Evolutionary conservation across 1,139 yeast genomes (phyloP).

Genomic region (Pichia terricola): DNA sequence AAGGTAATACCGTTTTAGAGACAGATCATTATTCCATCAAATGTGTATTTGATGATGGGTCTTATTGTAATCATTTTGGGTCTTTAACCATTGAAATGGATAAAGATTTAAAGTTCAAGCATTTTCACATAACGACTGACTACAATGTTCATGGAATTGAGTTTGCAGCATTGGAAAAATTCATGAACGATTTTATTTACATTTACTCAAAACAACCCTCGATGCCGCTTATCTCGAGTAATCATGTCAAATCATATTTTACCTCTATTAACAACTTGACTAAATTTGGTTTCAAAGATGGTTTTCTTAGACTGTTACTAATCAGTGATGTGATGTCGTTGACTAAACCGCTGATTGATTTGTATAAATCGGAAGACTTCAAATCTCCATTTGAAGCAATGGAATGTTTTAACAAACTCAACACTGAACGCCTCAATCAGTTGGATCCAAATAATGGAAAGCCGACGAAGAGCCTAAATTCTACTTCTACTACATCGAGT

Average conservation of each 20-base stretch:
- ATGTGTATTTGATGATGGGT: conserved; percentile 58
- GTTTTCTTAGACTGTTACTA: conserved; percentile 61
- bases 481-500: background rate
- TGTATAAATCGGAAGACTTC: conserved; percentile 33
- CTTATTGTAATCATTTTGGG: conserved; percentile 53
- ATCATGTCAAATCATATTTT: conserved; percentile 24
- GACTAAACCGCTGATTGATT: conserved; percentile 54
- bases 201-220: background rate
- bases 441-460: background rate
- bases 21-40: conserved; percentile 48
- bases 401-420: conserved; percentile 36
- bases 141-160: conserved; percentile 33
- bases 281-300: conserved; percentile 54
- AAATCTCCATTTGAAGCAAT: conserved; percentile 54
- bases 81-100: conserved; percentile 52
- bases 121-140: conserved; percentile 51
- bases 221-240: conserved; percentile 5
- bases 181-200: conserved; percentile 10
- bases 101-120: conserved; percentile 55
- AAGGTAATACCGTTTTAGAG: conserved; percentile 56
- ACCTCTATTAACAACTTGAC: conserved; percentile 33
- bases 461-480: background rate
- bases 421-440: background rate
- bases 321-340: conserved; percentile 70
- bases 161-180: conserved; percentile 26